Evolutionary conservation across 208 protist genomes (phyloP).

Genomic region (Trypanosoma grayi): DNA sequence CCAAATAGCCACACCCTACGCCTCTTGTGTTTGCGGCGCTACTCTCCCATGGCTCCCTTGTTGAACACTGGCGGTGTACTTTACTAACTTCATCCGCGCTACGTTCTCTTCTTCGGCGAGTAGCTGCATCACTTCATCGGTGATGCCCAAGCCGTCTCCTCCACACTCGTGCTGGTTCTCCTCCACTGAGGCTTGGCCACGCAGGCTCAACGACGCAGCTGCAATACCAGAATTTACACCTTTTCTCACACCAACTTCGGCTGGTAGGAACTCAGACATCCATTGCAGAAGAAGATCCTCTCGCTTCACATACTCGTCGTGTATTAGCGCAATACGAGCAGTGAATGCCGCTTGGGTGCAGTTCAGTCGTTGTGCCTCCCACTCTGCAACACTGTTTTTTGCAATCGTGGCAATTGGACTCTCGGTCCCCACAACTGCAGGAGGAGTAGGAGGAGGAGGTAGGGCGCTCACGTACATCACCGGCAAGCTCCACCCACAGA

Average conservation of each 20-base stretch:
- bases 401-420: neutral
- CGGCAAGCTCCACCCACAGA: too few relatives aligned
- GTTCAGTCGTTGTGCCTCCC: neutral
- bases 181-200: neutral
- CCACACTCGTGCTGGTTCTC: neutral
- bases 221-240: neutral
- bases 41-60: neutral
- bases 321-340: slow-evolving; percentile 7
- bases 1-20: neutral
- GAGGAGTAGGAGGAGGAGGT: too few relatives aligned
- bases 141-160: neutral
- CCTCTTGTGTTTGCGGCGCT: neutral
- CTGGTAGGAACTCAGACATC: neutral
- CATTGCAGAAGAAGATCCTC: neutral
- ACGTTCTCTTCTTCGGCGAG: slow-evolving; percentile 11
- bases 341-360: neutral
- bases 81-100: slow-evolving; percentile 10
- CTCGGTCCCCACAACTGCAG: too few relatives aligned
- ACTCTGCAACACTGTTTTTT: neutral
- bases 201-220: slow-evolving; percentile 1
- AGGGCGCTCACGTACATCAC: too few relatives aligned
- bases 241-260: neutral
- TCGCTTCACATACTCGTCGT: slow-evolving; percentile 1
- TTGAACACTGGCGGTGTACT: neutral
- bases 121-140: slow-evolving; percentile 4